Base-by-base conservation (phyloP, 306 rosid genomes). In the Vigna mungo region DNA sequence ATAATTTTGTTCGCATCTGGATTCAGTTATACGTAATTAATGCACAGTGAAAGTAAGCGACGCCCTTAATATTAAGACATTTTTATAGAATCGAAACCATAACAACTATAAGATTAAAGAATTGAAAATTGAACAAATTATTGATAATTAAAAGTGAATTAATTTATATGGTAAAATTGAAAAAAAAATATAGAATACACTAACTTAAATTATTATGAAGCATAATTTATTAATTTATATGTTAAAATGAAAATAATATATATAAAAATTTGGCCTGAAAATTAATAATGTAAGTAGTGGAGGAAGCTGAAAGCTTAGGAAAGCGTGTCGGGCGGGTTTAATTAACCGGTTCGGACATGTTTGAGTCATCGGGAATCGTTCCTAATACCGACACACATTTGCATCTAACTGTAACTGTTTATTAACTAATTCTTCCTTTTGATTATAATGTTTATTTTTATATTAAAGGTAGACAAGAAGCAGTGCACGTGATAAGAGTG, bases 271-370 rank as follows among this genome's bases (percentile, higher is more conserved):
- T 5, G 18, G 65, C 27, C 5, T 59, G 27, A 3, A 59, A 27
- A 25, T 30, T 32, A 15, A 61, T 61, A 61, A 61, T 61, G 18
- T 56, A 23, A 61, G 74, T 15, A 41, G 44, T 7, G 21, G 37
- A 41, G 37, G 37, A 56, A 17, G 6, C 7, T 37, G 11, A 51
- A 49, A 23, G 65, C 83, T 30, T 81, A 6, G 83, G 72, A 76
- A 78, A 64, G 70, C 82, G 88, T 77, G 91, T 85, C 76, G 83
- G 85, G 71, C 75, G 83, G 81, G 85, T 61, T 64, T 79, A 18
- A 61, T 18, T 71, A 47, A 20, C 46, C 69, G 76, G 72, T 72
- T 87, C 72, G 25, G 47, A 64, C 8, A 32, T 64, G 54, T 17
- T 15, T 51, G 44, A 9, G 8, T 1, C 58, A 32, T 78, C 7